Evolutionary conservation across 176 grass and related monocot genomes (phyloP).

Genomic region (Thalia dealbata): DNA sequence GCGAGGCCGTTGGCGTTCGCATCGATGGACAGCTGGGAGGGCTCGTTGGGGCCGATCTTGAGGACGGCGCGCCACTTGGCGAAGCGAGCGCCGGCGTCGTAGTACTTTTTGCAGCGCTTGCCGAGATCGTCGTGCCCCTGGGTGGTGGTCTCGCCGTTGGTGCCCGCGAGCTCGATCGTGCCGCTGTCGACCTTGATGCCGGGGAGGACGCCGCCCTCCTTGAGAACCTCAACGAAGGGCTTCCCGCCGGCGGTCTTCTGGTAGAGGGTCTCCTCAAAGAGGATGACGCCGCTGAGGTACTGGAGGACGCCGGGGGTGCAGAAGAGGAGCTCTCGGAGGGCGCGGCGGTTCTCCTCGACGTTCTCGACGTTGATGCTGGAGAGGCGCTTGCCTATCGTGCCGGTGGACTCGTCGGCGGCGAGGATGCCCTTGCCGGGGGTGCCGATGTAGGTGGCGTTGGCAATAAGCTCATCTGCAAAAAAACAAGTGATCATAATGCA

Average conservation of each 20-base stretch:
- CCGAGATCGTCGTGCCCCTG: no score
- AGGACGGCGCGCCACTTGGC: slow-evolving; percentile 20
- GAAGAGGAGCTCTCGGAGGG: no score
- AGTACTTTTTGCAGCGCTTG: no score
- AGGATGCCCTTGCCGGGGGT: slow-evolving; percentile 21
- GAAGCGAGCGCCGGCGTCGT: no score
- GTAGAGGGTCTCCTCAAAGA: no score
- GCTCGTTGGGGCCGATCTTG: slow-evolving; percentile 15
- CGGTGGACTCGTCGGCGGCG: slow-evolving; percentile 16
- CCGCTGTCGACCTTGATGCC: slow-evolving; percentile 21
- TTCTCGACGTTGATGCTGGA: no score
- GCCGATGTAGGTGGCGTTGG: slow-evolving; percentile 17
- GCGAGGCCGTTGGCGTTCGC: slow-evolving; percentile 1
- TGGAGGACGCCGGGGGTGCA: no score
- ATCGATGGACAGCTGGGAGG: slow-evolving; percentile 11
- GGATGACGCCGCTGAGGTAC: no score
- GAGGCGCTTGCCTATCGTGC: slow-evolving; percentile 21
- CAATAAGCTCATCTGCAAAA: slow-evolving; percentile 16
- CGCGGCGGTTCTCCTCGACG: no score
- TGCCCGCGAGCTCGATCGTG: no score
- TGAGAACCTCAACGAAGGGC: slow-evolving; percentile 19
- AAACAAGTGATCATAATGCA: neutral
- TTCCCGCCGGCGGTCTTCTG: no score
- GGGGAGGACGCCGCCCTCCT: slow-evolving; percentile 14
- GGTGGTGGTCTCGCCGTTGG: no score